Conservation (phyloP, 768 basidiomycete species). For the Mycena vulgaris region DNA sequence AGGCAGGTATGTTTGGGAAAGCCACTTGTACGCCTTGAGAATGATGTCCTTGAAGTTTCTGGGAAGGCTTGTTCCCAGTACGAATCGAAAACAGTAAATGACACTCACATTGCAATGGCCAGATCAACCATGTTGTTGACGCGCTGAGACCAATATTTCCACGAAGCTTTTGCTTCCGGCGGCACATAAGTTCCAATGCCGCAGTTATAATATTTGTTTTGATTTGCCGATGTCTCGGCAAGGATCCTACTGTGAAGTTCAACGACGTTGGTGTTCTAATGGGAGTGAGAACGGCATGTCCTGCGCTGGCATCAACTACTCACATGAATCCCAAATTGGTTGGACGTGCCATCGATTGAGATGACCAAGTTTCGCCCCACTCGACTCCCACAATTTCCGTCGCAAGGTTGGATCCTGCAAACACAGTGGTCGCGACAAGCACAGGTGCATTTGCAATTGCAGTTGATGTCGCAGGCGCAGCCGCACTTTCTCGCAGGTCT, state of each 20-base stretch:
- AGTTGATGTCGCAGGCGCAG: not conserved
- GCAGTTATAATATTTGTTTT: too few species aligned
- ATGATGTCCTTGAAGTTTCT: conserved; percentile 49
- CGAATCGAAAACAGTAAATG: not conserved
- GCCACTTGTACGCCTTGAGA: conserved; percentile 13
- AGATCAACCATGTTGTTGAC: conserved; percentile 49
- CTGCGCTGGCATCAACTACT: not conserved
- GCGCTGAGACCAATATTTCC: conserved; percentile 39
- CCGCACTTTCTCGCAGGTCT: not conserved
- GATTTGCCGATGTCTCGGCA: conserved; percentile 40
- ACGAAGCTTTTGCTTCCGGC: conserved; percentile 35
- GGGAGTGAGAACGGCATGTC: not conserved
- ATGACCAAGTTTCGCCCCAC: not conserved
- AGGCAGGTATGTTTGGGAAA: not conserved
- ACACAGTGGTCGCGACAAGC: not conserved
- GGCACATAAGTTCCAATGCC: conserved; percentile 52
- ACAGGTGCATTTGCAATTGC: conserved; percentile 7
- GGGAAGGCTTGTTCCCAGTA: not conserved
- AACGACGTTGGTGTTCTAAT: conserved; percentile 53
- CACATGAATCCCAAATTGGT: conserved; percentile 47
- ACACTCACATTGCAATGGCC: conserved; percentile 55
- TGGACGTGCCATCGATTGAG: conserved; percentile 2
- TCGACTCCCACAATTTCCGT: not conserved
- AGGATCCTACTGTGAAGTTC: conserved; percentile 48
- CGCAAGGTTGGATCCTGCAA: not conserved